These are phyloP conservation scores for Microstroma glucosiphilum DNA, from an alignment of 1,284 basidiomycete species.

Conservation along the genomic window DNA sequence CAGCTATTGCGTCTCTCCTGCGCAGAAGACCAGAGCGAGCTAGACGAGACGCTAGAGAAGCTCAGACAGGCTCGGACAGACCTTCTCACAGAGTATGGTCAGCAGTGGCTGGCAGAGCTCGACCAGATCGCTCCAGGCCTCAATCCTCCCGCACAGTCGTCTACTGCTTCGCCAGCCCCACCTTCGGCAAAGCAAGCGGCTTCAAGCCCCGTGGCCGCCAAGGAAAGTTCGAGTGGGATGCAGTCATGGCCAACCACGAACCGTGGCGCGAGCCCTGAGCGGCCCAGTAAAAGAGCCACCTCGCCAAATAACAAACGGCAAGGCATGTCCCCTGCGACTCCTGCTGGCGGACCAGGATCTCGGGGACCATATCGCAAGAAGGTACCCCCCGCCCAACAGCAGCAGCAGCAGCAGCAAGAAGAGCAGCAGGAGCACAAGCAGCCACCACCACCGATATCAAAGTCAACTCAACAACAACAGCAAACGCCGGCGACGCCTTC, in stretches of 20 bases:
- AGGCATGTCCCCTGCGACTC: not conserved
- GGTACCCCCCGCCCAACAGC: not conserved
- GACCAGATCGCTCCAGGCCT: constrained; percentile 3
- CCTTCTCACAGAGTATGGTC: not conserved
- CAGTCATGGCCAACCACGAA: too few species aligned
- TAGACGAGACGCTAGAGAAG: not conserved
- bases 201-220: not conserved
- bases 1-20: not conserved
- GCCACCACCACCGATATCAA: not conserved
- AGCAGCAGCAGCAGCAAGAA: not conserved
- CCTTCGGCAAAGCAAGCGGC: not conserved
- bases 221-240: too few species aligned
- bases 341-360: not conserved
- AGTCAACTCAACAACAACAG: constrained; percentile 6
- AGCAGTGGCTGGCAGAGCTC: not conserved
- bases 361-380: too few species aligned
- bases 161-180: constrained; percentile 2
- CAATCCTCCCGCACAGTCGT: not conserved
- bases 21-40: not conserved
- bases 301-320: too few species aligned
- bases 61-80: not conserved
- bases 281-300: not conserved
- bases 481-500: constrained; percentile 9
- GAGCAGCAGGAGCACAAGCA: not conserved
- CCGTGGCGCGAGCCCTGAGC: not conserved